These are phyloP conservation scores for Hymenochaete sp. DNA, from an alignment of 1,284 basidiomycete genomes.

Conservation along the genomic window DNA sequence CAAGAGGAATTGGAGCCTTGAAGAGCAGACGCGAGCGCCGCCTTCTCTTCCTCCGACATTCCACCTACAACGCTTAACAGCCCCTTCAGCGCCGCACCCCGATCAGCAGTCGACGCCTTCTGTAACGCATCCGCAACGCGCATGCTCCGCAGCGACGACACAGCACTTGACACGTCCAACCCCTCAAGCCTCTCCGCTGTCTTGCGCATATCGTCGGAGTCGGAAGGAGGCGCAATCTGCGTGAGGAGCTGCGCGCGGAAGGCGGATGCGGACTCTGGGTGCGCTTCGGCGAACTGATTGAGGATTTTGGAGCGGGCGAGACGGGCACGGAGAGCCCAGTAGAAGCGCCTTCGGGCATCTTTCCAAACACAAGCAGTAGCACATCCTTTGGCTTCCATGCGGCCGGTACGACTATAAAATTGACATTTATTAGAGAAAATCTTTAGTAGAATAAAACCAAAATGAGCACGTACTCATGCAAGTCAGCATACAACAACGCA, in stretches of 20 bases:
- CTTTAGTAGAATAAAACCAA: background rate
- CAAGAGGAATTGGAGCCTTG: background rate
- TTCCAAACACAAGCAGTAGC: slow-evolving; percentile 81
- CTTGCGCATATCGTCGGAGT: slow-evolving; percentile 45
- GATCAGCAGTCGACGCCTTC: slow-evolving; percentile 55
- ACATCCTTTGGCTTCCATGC: slow-evolving; percentile 98
- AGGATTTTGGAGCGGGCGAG: slow-evolving; percentile 60
- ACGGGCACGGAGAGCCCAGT: slow-evolving; percentile 85
- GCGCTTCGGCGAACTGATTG: slow-evolving; percentile 48
- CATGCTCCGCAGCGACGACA: slow-evolving; percentile 56
- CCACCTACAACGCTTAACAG: slow-evolving; percentile 59
- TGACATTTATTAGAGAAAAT: slow-evolving; percentile 16
- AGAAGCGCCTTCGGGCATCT: slow-evolving; percentile 87
- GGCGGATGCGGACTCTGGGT: slow-evolving; percentile 52
- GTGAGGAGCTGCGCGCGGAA: slow-evolving; percentile 52
- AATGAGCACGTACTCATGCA: slow-evolving; percentile 76
- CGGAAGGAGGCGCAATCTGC: slow-evolving; percentile 47
- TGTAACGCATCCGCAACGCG: slow-evolving; percentile 54
- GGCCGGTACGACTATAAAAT: slow-evolving; percentile 70
- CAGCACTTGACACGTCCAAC: slow-evolving; percentile 52
- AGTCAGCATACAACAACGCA: slow-evolving; percentile 91
- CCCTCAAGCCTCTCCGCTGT: slow-evolving; percentile 57
- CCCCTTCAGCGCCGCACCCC: slow-evolving; percentile 60
- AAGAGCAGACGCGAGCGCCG: slow-evolving; percentile 21
- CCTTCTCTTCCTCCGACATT: slow-evolving; percentile 65